Evolutionary conservation across 1,284 basidiomycete species (phyloP), one percentile per base, ranked within the genome.

Genomic region (Marasmius oreades): DNA sequence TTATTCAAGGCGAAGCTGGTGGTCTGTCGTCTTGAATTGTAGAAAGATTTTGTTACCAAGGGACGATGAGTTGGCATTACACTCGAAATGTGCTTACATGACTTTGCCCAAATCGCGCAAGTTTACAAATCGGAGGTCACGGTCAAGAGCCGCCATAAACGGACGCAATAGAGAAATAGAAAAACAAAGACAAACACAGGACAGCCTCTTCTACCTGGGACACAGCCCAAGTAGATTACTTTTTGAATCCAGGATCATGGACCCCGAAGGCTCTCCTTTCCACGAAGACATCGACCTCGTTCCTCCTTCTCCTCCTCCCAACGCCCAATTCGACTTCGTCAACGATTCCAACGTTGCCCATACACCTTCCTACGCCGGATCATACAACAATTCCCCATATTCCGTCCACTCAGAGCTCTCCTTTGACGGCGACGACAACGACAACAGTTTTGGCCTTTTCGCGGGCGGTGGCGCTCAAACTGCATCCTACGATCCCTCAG

Each of bases 321-420:
- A 56, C 42, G 57, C 63, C 47, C 57, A 56, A 53, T 58, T 61
- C 55, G 52, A 53, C 61, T 57, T 60, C 63, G 51, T 55, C 28
- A 57, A 55, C 31, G 53, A 54, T 51, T 55, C 64, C 22, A 51
- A 64, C 42, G 66, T 65, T 55, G 66, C 60, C 47, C 67, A 65
- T 53, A 66, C 67, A 0, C 69, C 70, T 1, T 71, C 71, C 24
- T 74, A 73, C 66, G 69, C 72, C 70, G 70, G 70, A 16, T 76
- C 74, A 24, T 75, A 74, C 67, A 67, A 83, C 65, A 81, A 84
- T 69, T 87, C 86, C 0, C 85, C 86, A n/a, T 88, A 77, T 68
- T 87, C 85, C 5, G 75, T 69, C 53, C 76, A 81, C 61, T 86
- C 85, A 2, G 86, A 88, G 26, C 82, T 89, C 22, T 77, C 77